Conservation (phyloP, 495 filamentous ascomycete species). For the Penicillium pancosmium region DNA sequence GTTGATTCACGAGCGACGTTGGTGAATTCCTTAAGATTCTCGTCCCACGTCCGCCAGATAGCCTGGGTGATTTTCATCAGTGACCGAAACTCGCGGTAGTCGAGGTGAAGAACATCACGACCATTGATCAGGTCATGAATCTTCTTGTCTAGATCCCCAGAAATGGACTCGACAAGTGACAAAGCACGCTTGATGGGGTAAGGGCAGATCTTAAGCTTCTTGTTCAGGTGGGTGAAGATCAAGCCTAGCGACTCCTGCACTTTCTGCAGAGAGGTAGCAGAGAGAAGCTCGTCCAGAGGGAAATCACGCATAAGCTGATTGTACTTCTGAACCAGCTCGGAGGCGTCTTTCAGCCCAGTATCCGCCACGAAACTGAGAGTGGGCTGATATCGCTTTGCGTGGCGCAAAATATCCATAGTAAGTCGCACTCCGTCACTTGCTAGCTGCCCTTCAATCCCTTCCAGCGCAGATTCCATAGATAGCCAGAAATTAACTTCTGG, state of each 20-base stretch:
- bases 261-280: slow-evolving; percentile 85
- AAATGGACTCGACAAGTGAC: slow-evolving; percentile 97
- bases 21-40: slow-evolving; percentile 94
- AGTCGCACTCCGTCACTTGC: slow-evolving; percentile 85
- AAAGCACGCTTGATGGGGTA: slow-evolving; percentile 92
- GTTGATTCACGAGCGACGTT: slow-evolving; percentile 94
- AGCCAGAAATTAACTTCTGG: slow-evolving; percentile 99
- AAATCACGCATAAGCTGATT: slow-evolving; percentile 99
- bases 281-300: slow-evolving; percentile 89
- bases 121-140: slow-evolving; percentile 85
- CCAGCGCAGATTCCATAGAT: slow-evolving; percentile 88
- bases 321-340: slow-evolving; percentile 94
- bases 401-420: slow-evolving; percentile 89
- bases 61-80: slow-evolving; percentile 80
- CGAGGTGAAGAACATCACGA: slow-evolving; percentile 84
- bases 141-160: slow-evolving; percentile 82
- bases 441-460: slow-evolving; percentile 86
- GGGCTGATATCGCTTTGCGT: slow-evolving; percentile 95
- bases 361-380: slow-evolving; percentile 95
- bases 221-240: slow-evolving; percentile 93
- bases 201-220: slow-evolving; percentile 90
- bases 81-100: slow-evolving; percentile 84
- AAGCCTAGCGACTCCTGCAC: slow-evolving; percentile 84
- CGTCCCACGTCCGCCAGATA: slow-evolving; percentile 93
- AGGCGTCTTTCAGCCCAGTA: slow-evolving; percentile 91